Conservation (phyloP, 2,329 filamentous ascomycete genomes). For the Alternaria gansuensis region DNA sequence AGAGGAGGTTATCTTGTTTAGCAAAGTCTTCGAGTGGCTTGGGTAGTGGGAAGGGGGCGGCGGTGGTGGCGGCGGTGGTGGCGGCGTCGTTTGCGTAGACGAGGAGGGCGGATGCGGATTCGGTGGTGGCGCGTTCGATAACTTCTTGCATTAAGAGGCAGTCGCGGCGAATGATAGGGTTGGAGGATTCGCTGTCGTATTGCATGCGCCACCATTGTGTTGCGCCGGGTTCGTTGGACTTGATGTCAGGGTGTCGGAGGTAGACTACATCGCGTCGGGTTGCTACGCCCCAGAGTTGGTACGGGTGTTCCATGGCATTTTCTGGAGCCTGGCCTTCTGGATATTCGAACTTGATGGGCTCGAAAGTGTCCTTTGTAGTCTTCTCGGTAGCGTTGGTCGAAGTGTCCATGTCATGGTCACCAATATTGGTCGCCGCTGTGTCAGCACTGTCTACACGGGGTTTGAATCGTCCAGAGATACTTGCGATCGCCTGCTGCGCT, state of each 20-base stretch:
- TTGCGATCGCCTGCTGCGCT: conserved; percentile 54
- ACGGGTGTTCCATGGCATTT: conserved; percentile 52
- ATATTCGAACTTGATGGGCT: conserved; percentile 12
- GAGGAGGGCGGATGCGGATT: conserved; percentile 63
- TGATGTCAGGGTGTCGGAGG: conserved; percentile 56
- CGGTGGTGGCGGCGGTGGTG: conserved; percentile 26
- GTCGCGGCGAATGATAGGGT: conserved; percentile 42
- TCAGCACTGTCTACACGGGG: conserved; percentile 50
- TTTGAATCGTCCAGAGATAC: conserved; percentile 59
- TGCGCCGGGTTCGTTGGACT: conserved; percentile 28
- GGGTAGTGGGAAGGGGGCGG: conserved; percentile 31
- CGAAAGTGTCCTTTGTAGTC: conserved; percentile 30
- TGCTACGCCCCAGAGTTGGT: conserved; percentile 66
- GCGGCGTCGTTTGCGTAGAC: conserved; percentile 66
- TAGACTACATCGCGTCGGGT: conserved; percentile 67
- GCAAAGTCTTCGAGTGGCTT: conserved; percentile 55
- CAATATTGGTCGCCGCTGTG: conserved; percentile 2
- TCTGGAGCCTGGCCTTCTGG: conserved; percentile 34
- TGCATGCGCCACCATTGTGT: conserved; percentile 52
- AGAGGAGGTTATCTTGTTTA: conserved; percentile 58
- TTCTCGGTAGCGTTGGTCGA: conserved; percentile 26
- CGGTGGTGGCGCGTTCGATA: conserved; percentile 62
- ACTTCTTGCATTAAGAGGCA: conserved; percentile 63
- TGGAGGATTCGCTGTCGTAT: conserved; percentile 40
- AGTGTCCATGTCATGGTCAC: not conserved